Percentiles rank a stretch among this genome's conserved stretches.
Conservation (phyloP, 805 yeast species). For the Hanseniaspora hatyaiensis region DNA sequence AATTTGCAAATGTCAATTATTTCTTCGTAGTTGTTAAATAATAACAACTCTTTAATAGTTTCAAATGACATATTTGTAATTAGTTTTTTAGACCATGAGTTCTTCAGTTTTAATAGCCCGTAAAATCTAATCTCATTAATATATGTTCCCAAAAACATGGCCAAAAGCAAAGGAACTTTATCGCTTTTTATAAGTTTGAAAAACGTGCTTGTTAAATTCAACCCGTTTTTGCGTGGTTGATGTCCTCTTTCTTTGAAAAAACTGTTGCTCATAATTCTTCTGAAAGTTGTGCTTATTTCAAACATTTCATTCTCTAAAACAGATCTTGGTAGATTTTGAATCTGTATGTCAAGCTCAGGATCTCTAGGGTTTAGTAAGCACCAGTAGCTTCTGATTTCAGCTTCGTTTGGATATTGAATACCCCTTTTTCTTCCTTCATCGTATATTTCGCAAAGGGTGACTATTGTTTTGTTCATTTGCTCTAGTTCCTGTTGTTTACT, state of each 20-base stretch:
- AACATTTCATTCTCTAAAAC: slow-evolving; percentile 46
- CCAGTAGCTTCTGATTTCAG: slow-evolving; percentile 86
- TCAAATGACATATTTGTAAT: slow-evolving; percentile 44
- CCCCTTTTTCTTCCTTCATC: slow-evolving; percentile 64
- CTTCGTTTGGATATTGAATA: slow-evolving; percentile 64
- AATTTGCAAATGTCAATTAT: slow-evolving; percentile 47
- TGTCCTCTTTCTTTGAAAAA: slow-evolving; percentile 45
- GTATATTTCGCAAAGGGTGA: slow-evolving; percentile 78
- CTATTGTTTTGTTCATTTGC: slow-evolving; percentile 82
- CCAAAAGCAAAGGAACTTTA: slow-evolving; percentile 51
- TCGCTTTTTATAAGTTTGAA: slow-evolving; percentile 42
- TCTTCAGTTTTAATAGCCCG: slow-evolving; percentile 55
- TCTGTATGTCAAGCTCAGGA: slow-evolving; percentile 67
- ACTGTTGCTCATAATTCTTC: slow-evolving; percentile 57
- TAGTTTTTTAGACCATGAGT: slow-evolving; percentile 57
- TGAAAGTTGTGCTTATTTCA: slow-evolving; percentile 58
- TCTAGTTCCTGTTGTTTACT: slow-evolving; percentile 93
- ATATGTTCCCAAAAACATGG: slow-evolving; percentile 68
- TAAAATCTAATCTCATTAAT: slow-evolving; percentile 67
- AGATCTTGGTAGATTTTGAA: slow-evolving; percentile 52
- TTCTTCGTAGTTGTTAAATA: slow-evolving; percentile 53
- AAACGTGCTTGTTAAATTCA: slow-evolving; percentile 51
- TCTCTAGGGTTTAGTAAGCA: slow-evolving; percentile 69
- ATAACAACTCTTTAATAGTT: slow-evolving; percentile 41
- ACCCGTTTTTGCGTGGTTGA: slow-evolving; percentile 39